A percentile compares a stretch with the other conserved stretches of the same genome.
Conservation (phyloP, 2,329 filamentous ascomycete species). For the Xylaria sp. region DNA sequence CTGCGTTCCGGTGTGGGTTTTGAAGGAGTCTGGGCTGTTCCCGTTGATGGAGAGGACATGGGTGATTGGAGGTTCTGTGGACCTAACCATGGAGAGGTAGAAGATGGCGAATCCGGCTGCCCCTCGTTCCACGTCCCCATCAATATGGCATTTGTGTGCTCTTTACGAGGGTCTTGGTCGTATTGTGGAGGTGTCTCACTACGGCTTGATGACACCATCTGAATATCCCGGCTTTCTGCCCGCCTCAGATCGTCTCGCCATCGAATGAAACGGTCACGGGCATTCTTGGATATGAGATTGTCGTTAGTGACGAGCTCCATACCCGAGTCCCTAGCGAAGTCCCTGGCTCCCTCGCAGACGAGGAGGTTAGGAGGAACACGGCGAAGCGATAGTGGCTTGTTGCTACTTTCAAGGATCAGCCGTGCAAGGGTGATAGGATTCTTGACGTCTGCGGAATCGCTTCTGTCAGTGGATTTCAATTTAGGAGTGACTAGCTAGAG, state of each 20-base stretch:
- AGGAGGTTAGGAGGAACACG: constrained; percentile 94
- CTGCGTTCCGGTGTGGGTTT: constrained; percentile 41
- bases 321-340: constrained; percentile 85
- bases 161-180: constrained; percentile 48
- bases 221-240: constrained; percentile 61
- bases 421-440: constrained; percentile 93
- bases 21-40: constrained; percentile 35
- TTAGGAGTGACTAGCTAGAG: background rate
- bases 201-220: constrained; percentile 43
- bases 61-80: constrained; percentile 34
- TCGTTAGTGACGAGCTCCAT: constrained; percentile 80
- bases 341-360: constrained; percentile 83
- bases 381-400: constrained; percentile 79
- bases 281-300: constrained; percentile 79
- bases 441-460: constrained; percentile 74
- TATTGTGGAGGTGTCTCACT: constrained; percentile 7
- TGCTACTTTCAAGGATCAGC: constrained; percentile 80
- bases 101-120: constrained; percentile 66
- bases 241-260: constrained; percentile 80
- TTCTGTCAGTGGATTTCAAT: constrained; percentile 10
- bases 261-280: constrained; percentile 79
- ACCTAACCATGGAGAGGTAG: constrained; percentile 37
- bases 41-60: constrained; percentile 24
- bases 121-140: constrained; percentile 71
- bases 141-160: constrained; percentile 65